These are phyloP conservation scores for Mucor velutinosus DNA, from an alignment of 371 early-diverging fungal species.

Conservation along the genomic window DNA sequence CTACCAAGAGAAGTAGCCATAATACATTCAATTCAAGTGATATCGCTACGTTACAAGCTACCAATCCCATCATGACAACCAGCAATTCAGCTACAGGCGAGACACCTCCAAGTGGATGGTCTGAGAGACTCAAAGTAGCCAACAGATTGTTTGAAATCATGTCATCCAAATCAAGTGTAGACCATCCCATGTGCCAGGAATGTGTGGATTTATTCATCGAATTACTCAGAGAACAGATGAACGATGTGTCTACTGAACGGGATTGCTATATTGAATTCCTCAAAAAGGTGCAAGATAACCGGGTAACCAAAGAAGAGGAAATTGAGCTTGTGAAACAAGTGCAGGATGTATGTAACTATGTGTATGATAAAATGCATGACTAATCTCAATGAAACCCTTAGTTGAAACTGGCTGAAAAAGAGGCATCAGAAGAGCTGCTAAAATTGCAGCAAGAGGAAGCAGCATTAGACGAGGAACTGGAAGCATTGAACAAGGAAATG, in stretches of 20 bases:
- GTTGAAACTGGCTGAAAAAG: conserved; percentile 56
- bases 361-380: not conserved
- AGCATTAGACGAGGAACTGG: conserved; percentile 59
- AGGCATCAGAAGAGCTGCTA: conserved; percentile 55
- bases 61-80: not conserved
- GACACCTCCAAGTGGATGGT: conserved; percentile 31
- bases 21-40: not conserved
- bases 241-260: conserved; percentile 70
- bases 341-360: conserved; percentile 40
- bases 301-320: conserved; percentile 55
- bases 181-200: conserved; percentile 90
- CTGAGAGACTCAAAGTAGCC: conserved; percentile 66
- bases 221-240: conserved; percentile 67
- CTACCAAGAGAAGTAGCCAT: not conserved
- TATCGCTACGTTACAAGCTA: not conserved
- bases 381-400: not conserved
- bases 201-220: conserved; percentile 82
- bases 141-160: conserved; percentile 72
- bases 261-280: conserved; percentile 79
- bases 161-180: conserved; percentile 69
- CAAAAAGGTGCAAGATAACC: conserved; percentile 55
- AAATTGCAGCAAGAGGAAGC: conserved; percentile 66
- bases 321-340: conserved; percentile 48
- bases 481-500: conserved; percentile 61
- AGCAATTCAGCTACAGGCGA: conserved; percentile 1